phyloP scores from a whole-genome alignment of 371 early-diverging fungal species.

The Apophysomyces elegans region DNA sequence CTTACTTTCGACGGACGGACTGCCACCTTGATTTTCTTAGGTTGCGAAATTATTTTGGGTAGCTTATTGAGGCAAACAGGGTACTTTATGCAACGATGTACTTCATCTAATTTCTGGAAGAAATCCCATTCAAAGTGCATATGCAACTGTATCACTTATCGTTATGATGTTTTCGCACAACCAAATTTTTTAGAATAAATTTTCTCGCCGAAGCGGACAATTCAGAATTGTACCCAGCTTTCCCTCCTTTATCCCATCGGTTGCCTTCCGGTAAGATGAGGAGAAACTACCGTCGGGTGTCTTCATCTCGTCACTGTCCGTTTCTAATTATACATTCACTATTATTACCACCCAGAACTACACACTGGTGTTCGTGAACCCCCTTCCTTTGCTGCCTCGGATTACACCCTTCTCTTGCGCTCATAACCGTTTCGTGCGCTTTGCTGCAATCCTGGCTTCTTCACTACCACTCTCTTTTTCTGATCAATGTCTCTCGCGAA shows the following conservation, averaged over 20 bases:
- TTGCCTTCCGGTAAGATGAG: slow-evolving; percentile 8
- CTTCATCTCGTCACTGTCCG: background rate
- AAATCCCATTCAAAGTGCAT: no score
- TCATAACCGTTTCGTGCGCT: background rate
- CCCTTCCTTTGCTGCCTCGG: background rate
- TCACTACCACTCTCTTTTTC: background rate
- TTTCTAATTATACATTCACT: background rate
- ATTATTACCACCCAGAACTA: background rate
- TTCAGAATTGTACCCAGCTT: background rate
- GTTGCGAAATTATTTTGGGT: no score
- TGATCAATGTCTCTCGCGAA: slow-evolving; percentile 4
- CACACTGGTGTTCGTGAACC: background rate
- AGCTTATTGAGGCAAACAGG: no score
- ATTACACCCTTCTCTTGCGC: background rate
- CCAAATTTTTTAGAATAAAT: background rate
- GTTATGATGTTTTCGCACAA: background rate
- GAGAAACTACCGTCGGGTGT: background rate
- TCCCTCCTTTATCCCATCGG: background rate
- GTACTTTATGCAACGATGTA: no score
- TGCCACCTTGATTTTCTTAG: no score
- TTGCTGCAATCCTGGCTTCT: slow-evolving; percentile 4
- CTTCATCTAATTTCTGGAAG: no score
- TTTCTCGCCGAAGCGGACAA: background rate
- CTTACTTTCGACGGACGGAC: no score
- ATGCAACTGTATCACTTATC: no score